Conservation (phyloP, 2,329 filamentous ascomycete species). For the Cladobotryum protrusum region DNA sequence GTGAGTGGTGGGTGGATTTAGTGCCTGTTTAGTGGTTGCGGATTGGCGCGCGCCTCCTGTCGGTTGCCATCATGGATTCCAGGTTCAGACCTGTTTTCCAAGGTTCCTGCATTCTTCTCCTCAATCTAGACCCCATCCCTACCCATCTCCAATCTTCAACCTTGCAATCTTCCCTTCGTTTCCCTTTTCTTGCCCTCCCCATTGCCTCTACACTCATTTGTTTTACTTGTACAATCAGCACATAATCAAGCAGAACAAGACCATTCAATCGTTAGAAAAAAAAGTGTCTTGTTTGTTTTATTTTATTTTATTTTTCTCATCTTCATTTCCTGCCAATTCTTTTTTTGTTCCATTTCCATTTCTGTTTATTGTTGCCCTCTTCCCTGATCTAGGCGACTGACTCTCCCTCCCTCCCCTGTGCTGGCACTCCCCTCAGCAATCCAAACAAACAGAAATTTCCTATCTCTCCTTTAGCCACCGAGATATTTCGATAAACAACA, state of each 20-base stretch:
- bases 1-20: not conserved
- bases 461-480: too few relatives aligned
- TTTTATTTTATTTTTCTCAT: not conserved
- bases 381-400: too few relatives aligned
- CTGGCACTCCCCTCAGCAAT: not conserved
- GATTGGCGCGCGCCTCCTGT: constrained; percentile 2
- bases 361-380: not conserved
- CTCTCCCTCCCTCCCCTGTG: not conserved
- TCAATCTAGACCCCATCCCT: not conserved
- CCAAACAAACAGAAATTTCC: not conserved
- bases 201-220: constrained; percentile 3
- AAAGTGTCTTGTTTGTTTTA: not conserved
- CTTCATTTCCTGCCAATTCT: not conserved
- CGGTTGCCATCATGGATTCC: not conserved
- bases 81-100: not conserved
- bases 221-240: not conserved
- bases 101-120: not conserved
- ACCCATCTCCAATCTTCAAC: too few relatives aligned
- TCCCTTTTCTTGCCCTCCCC: not conserved
- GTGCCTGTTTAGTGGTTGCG: not conserved
- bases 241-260: not conserved
- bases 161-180: not conserved
- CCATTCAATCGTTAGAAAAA: constrained; percentile 7
- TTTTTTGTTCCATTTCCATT: not conserved
- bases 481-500: too few relatives aligned